Evolutionary conservation across 148 eudicot genomes (phyloP).

Genomic region (Nyssa sinensis): DNA sequence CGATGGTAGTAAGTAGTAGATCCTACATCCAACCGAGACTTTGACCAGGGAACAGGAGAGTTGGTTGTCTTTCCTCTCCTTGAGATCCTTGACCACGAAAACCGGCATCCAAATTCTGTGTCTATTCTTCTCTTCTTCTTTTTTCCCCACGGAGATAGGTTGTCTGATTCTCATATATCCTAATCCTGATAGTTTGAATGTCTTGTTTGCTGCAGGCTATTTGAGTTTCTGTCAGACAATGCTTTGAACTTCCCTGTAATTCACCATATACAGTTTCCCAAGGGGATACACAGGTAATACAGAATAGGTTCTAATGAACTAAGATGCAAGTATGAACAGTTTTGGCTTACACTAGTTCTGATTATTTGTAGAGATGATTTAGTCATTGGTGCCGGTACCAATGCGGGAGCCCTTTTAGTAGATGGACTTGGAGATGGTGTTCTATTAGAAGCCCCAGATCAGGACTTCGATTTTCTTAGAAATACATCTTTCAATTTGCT

Average conservation of each 20-base stretch:
- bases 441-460: slow-evolving; percentile 79
- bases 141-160: no score
- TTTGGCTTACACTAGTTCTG: slow-evolving; percentile 9
- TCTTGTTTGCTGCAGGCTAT: slow-evolving; percentile 60
- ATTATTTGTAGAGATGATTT: slow-evolving; percentile 72
- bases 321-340: slow-evolving; percentile 9
- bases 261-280: slow-evolving; percentile 85
- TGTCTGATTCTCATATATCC: not conserved
- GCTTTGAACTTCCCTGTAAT: slow-evolving; percentile 74
- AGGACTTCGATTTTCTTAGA: slow-evolving; percentile 88
- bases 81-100: not conserved
- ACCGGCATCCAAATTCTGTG: not conserved
- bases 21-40: no score
- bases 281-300: slow-evolving; percentile 68
- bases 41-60: no score
- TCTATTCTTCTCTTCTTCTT: no score
- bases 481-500: slow-evolving; percentile 92
- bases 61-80: not conserved
- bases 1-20: no score
- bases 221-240: slow-evolving; percentile 83
- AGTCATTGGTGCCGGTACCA: slow-evolving; percentile 87
- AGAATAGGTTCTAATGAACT: slow-evolving; percentile 6
- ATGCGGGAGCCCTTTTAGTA: slow-evolving; percentile 93
- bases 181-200: slow-evolving; percentile 14
- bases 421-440: slow-evolving; percentile 98